Base-by-base conservation (phyloP, 2,329 filamentous ascomycete genomes). In the Fusarium begoniae region DNA sequence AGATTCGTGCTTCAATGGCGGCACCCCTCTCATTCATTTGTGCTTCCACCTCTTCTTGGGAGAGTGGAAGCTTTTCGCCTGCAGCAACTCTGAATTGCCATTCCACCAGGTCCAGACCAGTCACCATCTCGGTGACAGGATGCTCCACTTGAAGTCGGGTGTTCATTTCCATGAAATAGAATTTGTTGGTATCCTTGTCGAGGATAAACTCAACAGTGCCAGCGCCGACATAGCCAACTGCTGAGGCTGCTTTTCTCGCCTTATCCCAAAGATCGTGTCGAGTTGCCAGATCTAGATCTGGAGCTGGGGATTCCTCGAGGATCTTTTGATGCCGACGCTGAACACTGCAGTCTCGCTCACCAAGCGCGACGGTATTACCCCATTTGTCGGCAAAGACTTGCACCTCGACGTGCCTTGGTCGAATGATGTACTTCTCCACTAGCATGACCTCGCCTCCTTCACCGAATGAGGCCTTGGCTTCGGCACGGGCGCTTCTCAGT, bases 121-220 rank as follows among this genome's bases (percentile, higher is more conserved):
- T 92, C 55, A 92, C 89, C 87, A 91, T 90, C 81, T 90, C 89
- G 50, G 87, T 98, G 26, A 98, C 96, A 1, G 96, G 96, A 79
- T 99, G 96, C 84, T 99, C 96, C 56, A 99, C 96, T 83, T 99
- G 96, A 26, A 99, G 86, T 58, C 96, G 89, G 0, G 96, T 98
- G 79, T 94, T 93, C 88, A 94, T 93, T 83, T 94, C 92, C 88
- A 93, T 92, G 77, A 94, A 94, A 82, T 90, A 98, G 82, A 96
- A 98, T 48, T 92, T 89, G 54, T 91, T 93, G 11, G 90, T 91
- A 77, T 94, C 90, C 80, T 94, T 93, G 81, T 98, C 94, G 10
- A 97, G 91, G 48, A 98, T 93, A 79, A 95, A 98, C 83, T 98
- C 95, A 26, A 98, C 93, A 0, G 95, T 98, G 4, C 95, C 95